Base-by-base conservation (phyloP, 2,329 filamentous ascomycete species). In the Pseudogymnoascus sp. region DNA sequence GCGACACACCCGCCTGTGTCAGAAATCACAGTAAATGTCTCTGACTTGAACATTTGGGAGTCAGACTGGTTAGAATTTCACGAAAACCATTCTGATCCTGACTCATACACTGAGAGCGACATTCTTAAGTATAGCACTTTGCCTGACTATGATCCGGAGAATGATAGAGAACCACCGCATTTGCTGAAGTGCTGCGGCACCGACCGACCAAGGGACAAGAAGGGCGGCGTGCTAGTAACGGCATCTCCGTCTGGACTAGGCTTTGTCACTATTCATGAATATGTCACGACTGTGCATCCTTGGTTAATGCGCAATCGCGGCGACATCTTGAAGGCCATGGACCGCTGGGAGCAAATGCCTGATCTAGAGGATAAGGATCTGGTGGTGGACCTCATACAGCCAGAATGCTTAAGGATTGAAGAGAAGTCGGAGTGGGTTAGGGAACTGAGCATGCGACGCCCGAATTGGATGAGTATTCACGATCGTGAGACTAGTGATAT, bases 261-360 rank as follows among this genome's bases (percentile, higher is more conserved):
- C 38, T 67, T 67, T 40, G 53, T 70, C 18, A 69, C 69, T 4
- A 21, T 70, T 5, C 67, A 69, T 60, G 69, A 70, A 14, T 70
- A 67, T 71, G 18, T 40, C n/a, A 64, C 63, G 5, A 64, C 62
- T 21, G 61, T 69, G 63, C 68, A 69, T 36, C 67, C 65, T n/a
- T 68, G 66, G 66, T 62, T 69, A n/a, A 65, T 68, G 62, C 60
- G 21, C n/a, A 59, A 61, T 28, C 59, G 61, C 1, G 62, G 63
- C 28, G 42, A 42, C 31, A 38, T 66, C 25, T 34, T 64, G 5
- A 23, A 34, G 37, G 43, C 43, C 40, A 53, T 42, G 16, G 18
- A 40, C 38, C 7, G 31, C 53, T 43, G n/a, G 42, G 49, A 40
- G 38, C 38, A 40, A 16, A 40, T 40, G 38, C n/a, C 38, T 40